Evolutionary conservation across 345 rosid species (phyloP), one percentile per base, ranked within the genome.

Genomic region (Euclidium syriacum): DNA sequence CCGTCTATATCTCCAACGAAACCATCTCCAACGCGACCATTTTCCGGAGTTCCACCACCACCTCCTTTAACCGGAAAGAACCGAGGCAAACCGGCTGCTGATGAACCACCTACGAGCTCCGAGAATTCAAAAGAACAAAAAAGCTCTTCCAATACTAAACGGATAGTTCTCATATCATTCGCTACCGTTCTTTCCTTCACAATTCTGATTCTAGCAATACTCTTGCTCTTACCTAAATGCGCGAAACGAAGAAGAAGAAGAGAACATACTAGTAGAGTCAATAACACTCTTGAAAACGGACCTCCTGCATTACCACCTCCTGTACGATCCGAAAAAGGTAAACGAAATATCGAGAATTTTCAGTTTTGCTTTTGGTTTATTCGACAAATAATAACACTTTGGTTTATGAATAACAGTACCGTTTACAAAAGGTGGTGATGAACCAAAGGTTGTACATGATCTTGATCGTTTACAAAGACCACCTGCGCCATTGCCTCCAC

Each of bases 121-220:
- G 72, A 64, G 51, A 40, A 32, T 29, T 68, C 58, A 2, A 40
- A 27, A 16, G 76, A 52, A 43, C 76, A 73, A 20, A 57, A 73
- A 58, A 81, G 70, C 38, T 74, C 59, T 67, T 75, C 72, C 2
- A 63, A 82, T 24, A 71, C 78, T 57, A 94, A 81, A 68, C 81
- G 57, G 71, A 69, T 81, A 35, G 83, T 87, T 59, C 81, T 88
- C 87, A 81, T 94, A 80, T 74, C 85, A 64, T 83, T 94, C 63
- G 97, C 87, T 16, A 82, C 76, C 4, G 81, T 80, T 22, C 39
- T 94, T 44, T 54, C 74, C 48, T 77, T 82, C 70, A 58, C 86
- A 60, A 74, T 88, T 57, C 49, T 87, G 51, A 85, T 68, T 58
- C 53, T 90, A 50, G 95, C 52, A 27, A 30, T 81, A 24, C 55